These are phyloP conservation scores for Colletotrichum neosansevieriae DNA, from an alignment of 2,329 filamentous ascomycete species.

Conservation along the genomic window DNA sequence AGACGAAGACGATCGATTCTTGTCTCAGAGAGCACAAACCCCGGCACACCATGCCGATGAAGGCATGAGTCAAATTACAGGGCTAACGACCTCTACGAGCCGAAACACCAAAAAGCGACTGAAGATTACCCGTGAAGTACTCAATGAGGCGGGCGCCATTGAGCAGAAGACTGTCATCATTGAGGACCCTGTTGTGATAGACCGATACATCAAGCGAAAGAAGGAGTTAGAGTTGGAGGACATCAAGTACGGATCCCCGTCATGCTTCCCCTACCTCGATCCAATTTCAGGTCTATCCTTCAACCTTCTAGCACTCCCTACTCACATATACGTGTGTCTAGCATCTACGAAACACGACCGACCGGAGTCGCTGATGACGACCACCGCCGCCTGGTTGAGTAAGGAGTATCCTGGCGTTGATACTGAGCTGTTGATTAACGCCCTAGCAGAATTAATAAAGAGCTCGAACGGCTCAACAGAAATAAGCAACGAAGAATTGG, in stretches of 20 bases:
- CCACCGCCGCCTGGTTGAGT: constrained; percentile 41
- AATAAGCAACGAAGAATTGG: constrained; percentile 92
- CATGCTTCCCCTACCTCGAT: constrained; percentile 20
- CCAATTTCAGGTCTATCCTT: constrained; percentile 33
- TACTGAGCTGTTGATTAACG: constrained; percentile 44
- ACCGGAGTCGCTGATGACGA: constrained; percentile 40
- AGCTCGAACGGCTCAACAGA: constrained; percentile 86
- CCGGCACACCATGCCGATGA: constrained; percentile 77
- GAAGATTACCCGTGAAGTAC: constrained; percentile 77
- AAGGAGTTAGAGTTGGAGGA: constrained; percentile 76
- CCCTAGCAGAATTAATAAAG: constrained; percentile 70
- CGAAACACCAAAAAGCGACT: constrained; percentile 75
- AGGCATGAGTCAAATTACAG: constrained; percentile 82
- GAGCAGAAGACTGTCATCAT: constrained; percentile 77
- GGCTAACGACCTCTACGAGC: constrained; percentile 74
- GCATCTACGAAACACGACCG: constrained; percentile 42
- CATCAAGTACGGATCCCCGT: constrained; percentile 40
- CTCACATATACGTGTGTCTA: constrained; percentile 40
- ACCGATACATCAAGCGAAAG: constrained; percentile 85
- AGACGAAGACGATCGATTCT: constrained; percentile 76
- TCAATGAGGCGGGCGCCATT: constrained; percentile 58
- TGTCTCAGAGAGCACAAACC: constrained; percentile 76
- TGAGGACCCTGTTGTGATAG: constrained; percentile 87
- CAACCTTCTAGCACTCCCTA: constrained; percentile 37
- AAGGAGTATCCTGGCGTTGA: constrained; percentile 31